A percentile compares a stretch with the other conserved stretches of the same genome.
Evolutionary conservation across 2,329 filamentous ascomycete species (phyloP).

Genomic region (Fusarium euwallaceae): DNA sequence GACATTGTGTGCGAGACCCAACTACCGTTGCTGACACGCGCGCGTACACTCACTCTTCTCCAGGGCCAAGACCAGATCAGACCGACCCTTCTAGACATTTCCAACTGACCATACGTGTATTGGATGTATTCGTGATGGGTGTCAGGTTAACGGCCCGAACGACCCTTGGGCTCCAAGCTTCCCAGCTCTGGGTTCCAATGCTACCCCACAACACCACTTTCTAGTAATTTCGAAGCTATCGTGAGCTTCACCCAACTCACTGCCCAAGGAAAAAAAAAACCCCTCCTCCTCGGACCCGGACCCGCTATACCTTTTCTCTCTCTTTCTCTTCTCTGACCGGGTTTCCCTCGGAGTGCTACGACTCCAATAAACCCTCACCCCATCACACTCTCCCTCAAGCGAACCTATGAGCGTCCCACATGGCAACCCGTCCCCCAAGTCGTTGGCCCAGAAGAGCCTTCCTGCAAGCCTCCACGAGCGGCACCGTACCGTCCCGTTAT

Average conservation of each 20-base stretch:
- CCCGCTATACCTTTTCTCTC: background rate
- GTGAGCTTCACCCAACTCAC: constrained; percentile 40
- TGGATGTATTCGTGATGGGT: background rate
- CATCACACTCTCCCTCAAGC: constrained; percentile 26
- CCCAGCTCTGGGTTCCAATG: constrained; percentile 21
- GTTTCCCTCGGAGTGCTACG: constrained; percentile 3
- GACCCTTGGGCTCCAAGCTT: constrained; percentile 9
- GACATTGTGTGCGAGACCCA: background rate
- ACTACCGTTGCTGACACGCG: background rate
- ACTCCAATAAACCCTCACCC: constrained; percentile 15
- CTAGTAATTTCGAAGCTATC: constrained; percentile 39
- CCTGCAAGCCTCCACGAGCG: constrained; percentile 14
- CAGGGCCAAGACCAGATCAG: background rate
- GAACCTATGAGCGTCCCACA: constrained; percentile 40
- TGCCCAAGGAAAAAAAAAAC: background rate
- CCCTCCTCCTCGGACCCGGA: background rate
- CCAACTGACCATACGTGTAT: background rate
- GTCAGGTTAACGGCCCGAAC: constrained; percentile 9
- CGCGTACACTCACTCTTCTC: background rate
- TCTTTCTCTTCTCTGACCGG: constrained; percentile 6
- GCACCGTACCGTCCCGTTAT: constrained; percentile 7
- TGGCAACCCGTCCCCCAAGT: background rate
- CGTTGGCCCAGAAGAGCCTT: background rate
- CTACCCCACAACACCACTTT: constrained; percentile 47
- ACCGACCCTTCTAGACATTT: constrained; percentile 32